Conservation (phyloP, 306 rosid genomes). For the Arachis hypogaea region DNA sequence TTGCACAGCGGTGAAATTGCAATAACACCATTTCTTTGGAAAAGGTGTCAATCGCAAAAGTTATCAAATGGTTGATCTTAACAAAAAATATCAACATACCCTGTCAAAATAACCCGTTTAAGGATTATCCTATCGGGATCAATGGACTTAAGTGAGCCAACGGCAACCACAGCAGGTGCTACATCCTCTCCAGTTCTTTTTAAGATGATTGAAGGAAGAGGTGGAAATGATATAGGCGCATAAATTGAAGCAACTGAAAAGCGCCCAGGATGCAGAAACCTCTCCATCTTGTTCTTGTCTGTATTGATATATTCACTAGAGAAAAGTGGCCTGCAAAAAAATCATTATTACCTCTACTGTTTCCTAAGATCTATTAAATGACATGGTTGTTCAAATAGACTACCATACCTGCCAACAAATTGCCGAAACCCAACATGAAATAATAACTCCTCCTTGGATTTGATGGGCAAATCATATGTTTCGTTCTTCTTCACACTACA, state of each 20-base stretch:
- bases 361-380: not conserved
- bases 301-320: slow-evolving; percentile 79
- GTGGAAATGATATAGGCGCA: slow-evolving; percentile 90
- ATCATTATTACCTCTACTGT: not conserved
- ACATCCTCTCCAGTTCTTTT: slow-evolving; percentile 58
- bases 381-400: not conserved
- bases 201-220: slow-evolving; percentile 78
- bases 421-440: slow-evolving; percentile 98
- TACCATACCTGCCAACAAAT: slow-evolving; percentile 76
- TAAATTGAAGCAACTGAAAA: slow-evolving; percentile 84
- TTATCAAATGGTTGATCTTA: not conserved
- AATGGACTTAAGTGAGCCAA: slow-evolving; percentile 80
- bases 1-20: slow-evolving; percentile 7
- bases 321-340: slow-evolving; percentile 75
- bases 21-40: slow-evolving; percentile 5
- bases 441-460: slow-evolving; percentile 83
- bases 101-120: slow-evolving; percentile 88
- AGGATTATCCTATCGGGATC: slow-evolving; percentile 85
- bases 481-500: slow-evolving; percentile 89
- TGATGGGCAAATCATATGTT: slow-evolving; percentile 69
- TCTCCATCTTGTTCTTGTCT: slow-evolving; percentile 97
- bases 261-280: slow-evolving; percentile 93
- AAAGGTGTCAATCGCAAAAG: slow-evolving; percentile 12
- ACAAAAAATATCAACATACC: slow-evolving; percentile 53
- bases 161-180: slow-evolving; percentile 68